These are phyloP conservation scores for Saprolegnia diclina DNA, from an alignment of 352 stramenopile genomes.

Conservation along the genomic window DNA sequence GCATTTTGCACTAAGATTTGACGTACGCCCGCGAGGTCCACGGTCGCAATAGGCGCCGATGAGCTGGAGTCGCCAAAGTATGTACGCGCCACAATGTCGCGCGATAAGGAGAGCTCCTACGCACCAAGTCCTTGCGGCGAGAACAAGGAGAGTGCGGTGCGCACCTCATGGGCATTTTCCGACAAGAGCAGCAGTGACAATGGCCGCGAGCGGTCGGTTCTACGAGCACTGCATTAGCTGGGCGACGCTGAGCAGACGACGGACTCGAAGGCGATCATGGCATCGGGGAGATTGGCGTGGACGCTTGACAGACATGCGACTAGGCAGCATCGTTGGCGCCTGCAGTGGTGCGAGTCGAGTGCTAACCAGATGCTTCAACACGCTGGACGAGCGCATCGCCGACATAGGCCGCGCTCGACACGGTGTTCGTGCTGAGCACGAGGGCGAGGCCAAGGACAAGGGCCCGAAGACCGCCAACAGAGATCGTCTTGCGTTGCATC, in stretches of 20 bases:
- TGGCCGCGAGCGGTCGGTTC: no score
- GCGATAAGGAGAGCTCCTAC: background rate
- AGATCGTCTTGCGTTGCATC: no score
- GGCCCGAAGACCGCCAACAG: no score
- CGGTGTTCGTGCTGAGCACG: background rate
- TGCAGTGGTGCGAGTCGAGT: no score
- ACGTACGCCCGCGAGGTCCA: constrained; percentile 16
- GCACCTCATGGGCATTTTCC: no score
- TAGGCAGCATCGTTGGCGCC: no score
- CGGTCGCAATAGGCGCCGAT: background rate
- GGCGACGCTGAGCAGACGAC: background rate
- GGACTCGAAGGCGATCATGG: constrained; percentile 11
- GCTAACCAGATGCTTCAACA: background rate
- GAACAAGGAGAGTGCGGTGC: no score
- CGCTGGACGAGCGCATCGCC: background rate
- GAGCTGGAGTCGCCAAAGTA: background rate
- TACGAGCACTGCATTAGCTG: no score
- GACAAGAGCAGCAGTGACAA: no score
- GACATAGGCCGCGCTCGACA: background rate
- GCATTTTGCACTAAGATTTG: no score
- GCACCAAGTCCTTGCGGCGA: background rate
- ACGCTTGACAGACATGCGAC: background rate
- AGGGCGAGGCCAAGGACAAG: no score
- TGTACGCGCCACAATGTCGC: background rate
- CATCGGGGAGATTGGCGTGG: background rate